Percentiles rank a stretch among this genome's conserved stretches.
Conservation (phyloP, 257 asterid genomes). For the Gentiana macrophylla region DNA sequence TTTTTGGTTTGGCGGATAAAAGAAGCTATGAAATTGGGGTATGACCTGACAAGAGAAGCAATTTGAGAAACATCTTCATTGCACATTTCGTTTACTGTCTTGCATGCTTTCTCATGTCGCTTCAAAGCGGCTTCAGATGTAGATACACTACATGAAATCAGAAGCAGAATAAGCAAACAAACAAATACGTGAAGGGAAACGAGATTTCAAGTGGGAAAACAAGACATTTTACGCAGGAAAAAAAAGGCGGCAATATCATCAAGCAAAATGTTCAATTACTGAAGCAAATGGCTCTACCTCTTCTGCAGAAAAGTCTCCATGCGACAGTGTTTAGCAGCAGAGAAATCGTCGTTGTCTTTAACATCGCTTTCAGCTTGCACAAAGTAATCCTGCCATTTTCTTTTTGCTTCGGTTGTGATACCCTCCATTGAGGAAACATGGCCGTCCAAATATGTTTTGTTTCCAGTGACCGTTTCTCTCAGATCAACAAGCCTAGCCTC, state of each 20-base stretch:
- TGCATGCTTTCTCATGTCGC: constrained; percentile 37
- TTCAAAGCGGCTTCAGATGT: constrained; percentile 42
- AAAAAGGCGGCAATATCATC: no score
- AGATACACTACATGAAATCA: constrained; percentile 32
- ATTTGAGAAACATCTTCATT: constrained; percentile 38
- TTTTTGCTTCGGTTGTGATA: constrained; percentile 60
- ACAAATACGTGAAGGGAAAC: constrained; percentile 6
- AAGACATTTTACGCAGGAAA: no score
- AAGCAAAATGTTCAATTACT: background rate
- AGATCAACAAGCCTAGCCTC: constrained; percentile 49
- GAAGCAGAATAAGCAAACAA: background rate
- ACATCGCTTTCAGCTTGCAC: constrained; percentile 35
- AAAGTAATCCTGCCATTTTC: constrained; percentile 81
- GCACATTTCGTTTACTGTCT: constrained; percentile 45
- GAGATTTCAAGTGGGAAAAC: background rate
- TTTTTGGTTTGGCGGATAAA: no score
- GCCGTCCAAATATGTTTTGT: constrained; percentile 51
- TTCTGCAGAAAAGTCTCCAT: constrained; percentile 62
- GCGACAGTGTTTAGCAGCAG: constrained; percentile 83
- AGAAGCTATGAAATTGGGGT: background rate
- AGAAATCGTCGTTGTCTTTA: constrained; percentile 62
- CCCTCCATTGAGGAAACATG: constrained; percentile 55
- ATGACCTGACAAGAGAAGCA: constrained; percentile 47
- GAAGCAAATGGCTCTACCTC: constrained; percentile 30
- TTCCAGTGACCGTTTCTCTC: constrained; percentile 45